phyloP scores from a whole-genome alignment of 129 eudicot species.

The Daucus carota region DH1_v3.0 NC_030383.2:39685501-39686000 shows the following conservation, averaged over 20 bases:
- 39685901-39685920: background rate
- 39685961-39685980: background rate
- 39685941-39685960: background rate
- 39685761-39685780: slow-evolving; percentile 53
- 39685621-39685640: slow-evolving; percentile 68
- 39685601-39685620: slow-evolving; percentile 34
- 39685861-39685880: slow-evolving; percentile 47
- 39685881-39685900: background rate
- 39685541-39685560: slow-evolving; percentile 58
- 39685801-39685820: slow-evolving; percentile 85
- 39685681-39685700: slow-evolving; percentile 30
- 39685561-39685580: slow-evolving; percentile 51
- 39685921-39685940: background rate
- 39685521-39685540: slow-evolving; percentile 59
- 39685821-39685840: slow-evolving; percentile 72
- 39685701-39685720: slow-evolving; percentile 46
- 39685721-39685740: slow-evolving; percentile 44
- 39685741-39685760: slow-evolving; percentile 66
- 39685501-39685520: slow-evolving; percentile 40
- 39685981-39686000: background rate
- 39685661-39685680: slow-evolving; percentile 57
- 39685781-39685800: slow-evolving; percentile 67
- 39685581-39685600: slow-evolving; percentile 29
- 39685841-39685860: slow-evolving; percentile 74
- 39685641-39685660: slow-evolving; percentile 64